Evolutionary conservation across 169 alveolate genomes (phyloP), one percentile per base, ranked within the genome.

Genomic region (Plasmodium yoelii): DNA sequence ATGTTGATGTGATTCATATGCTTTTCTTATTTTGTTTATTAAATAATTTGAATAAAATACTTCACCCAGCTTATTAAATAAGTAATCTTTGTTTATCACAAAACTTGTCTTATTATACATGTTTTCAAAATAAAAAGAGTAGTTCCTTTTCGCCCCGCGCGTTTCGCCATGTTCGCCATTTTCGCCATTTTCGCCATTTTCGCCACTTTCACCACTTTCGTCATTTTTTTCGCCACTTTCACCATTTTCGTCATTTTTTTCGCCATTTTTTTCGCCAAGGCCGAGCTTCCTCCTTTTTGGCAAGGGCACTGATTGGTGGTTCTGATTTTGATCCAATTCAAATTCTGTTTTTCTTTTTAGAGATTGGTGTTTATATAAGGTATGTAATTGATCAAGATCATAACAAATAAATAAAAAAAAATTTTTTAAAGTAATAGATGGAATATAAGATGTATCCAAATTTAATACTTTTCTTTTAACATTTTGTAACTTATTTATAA

Each of bases 1-100:
- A 61, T 86, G 91, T 22, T 86, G 86, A 53, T 86, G 67, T 7
- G 91, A 46, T 70, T 86, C 91, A 86, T 26, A 86, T 19, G 67
- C 26, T 42, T 86, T 86, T 13, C 26, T 70, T 1, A 70, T 44
- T 70, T 60, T 86, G 51, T 86, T 57, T 47, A 86, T 26, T 26
- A 7, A 86, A 24, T 8, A 18, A 12, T 22, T 55, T 3, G 87
- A 70, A 55, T 53, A 86, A 57, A 86, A 86, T n/a, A 70, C 28
- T 28, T 59, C 47, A 46, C 67, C 28, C 46, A 86, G 42, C 46
- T 70, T 86, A 22, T 60, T 57, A 70, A 57, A 86, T 63, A 86
- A 72, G 24, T 7, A 68, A 22, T 34, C 19, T 42, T 28, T 86
- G 13, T 70, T 86, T 69, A 86, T 28, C 6, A 56, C 57, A 13